These are phyloP conservation scores for Lasiosphaeriaceae sp. DNA, from an alignment of 495 filamentous ascomycete genomes.

Conservation along the genomic window DNA sequence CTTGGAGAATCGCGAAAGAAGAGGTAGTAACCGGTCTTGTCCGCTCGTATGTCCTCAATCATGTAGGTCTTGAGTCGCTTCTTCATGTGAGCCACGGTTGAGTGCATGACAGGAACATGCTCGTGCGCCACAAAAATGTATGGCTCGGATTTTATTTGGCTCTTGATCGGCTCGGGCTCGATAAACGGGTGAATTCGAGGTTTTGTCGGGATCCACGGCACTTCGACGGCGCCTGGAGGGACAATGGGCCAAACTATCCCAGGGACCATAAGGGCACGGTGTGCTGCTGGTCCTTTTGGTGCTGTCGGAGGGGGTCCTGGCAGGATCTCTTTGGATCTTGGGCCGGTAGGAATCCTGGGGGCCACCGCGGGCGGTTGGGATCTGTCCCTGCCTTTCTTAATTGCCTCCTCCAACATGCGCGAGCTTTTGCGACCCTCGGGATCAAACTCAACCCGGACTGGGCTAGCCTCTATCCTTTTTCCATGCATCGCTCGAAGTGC, in stretches of 20 bases:
- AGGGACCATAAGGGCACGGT: constrained; percentile 29
- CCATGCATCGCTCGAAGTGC: constrained; percentile 69
- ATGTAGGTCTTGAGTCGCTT: constrained; percentile 76
- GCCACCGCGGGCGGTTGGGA: constrained; percentile 24
- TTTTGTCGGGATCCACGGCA: constrained; percentile 26
- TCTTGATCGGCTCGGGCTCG: constrained; percentile 50
- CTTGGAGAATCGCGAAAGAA: constrained; percentile 71
- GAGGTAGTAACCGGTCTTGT: constrained; percentile 86
- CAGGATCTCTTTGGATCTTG: constrained; percentile 35
- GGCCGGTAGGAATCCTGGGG: constrained; percentile 37
- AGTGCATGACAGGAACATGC: constrained; percentile 80
- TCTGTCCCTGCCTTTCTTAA: constrained; percentile 59
- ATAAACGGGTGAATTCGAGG: constrained; percentile 18
- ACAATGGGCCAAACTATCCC: neutral
- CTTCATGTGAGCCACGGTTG: constrained; percentile 80
- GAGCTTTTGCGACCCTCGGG: constrained; percentile 78
- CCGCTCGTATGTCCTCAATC: constrained; percentile 73
- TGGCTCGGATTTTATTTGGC: constrained; percentile 71
- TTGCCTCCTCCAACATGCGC: constrained; percentile 63
- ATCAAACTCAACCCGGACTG: constrained; percentile 79
- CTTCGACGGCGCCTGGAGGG: constrained; percentile 1
- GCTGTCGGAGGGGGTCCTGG: constrained; percentile 72
- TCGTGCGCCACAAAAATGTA: constrained; percentile 89
- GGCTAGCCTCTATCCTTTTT: constrained; percentile 65
- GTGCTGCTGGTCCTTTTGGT: constrained; percentile 80